Conservation (phyloP, 768 basidiomycete species). For the Mycena maculata region DNA sequence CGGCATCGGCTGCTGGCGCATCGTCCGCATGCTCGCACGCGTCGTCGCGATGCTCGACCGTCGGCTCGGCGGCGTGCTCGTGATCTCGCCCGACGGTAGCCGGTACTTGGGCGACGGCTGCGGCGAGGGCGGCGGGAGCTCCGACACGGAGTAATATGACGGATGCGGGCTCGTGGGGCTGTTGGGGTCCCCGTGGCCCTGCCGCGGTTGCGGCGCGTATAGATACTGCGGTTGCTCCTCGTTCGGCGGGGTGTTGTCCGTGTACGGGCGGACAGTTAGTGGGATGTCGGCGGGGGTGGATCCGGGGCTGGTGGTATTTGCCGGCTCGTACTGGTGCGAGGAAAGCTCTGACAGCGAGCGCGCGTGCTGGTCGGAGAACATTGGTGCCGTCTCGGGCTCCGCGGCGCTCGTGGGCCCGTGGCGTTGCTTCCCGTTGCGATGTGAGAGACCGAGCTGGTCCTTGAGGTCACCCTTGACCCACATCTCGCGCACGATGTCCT, state of each 20-base stretch:
- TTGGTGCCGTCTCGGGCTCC: constrained; percentile 72
- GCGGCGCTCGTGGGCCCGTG: constrained; percentile 31
- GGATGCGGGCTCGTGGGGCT: constrained; percentile 48
- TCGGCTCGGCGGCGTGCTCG: constrained; percentile 55
- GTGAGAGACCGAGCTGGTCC: constrained; percentile 79
- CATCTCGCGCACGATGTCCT: constrained; percentile 92
- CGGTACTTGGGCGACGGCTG: constrained; percentile 63
- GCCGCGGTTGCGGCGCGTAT: constrained; percentile 29
- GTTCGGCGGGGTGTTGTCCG: constrained; percentile 56
- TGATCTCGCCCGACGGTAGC: constrained; percentile 59
- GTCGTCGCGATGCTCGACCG: constrained; percentile 51
- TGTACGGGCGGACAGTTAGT: constrained; percentile 51
- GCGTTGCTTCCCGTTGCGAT: constrained; percentile 65
- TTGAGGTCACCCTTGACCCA: constrained; percentile 89
- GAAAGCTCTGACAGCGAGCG: constrained; percentile 76
- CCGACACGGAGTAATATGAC: constrained; percentile 80
- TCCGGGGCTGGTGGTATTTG: constrained; percentile 46
- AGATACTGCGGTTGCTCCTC: constrained; percentile 40
- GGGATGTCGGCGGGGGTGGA: constrained; percentile 50
- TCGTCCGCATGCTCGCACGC: constrained; percentile 30
- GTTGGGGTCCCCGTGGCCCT: constrained; percentile 5
- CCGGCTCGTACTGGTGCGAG: constrained; percentile 61
- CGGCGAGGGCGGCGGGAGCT: constrained; percentile 73
- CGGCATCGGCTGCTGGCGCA: constrained; percentile 47
- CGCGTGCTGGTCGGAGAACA: constrained; percentile 72